Conservation (phyloP, 1,139 yeast genomes). For the Taphrina populina region DNA sequence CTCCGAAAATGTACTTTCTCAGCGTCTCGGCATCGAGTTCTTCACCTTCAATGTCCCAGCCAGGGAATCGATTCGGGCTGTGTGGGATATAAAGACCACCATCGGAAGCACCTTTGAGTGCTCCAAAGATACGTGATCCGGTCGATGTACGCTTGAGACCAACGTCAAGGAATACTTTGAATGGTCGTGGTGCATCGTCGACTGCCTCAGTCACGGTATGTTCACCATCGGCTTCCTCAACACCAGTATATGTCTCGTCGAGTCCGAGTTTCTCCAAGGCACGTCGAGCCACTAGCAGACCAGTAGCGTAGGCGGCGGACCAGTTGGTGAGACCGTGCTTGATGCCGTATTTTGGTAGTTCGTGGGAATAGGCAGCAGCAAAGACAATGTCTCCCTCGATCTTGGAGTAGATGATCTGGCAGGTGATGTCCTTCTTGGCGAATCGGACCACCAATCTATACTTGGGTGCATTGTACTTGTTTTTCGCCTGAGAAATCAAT, state of each 20-base stretch:
- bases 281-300: slow-evolving; percentile 99
- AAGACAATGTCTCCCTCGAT: slow-evolving; percentile 95
- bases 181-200: slow-evolving; percentile 99
- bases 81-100: slow-evolving; percentile 99
- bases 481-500: slow-evolving; percentile 99
- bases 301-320: slow-evolving; percentile 99
- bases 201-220: slow-evolving; percentile 88
- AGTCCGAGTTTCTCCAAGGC: slow-evolving; percentile 96
- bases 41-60: slow-evolving; percentile 98
- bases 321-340: slow-evolving; percentile 99
- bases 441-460: slow-evolving; percentile 99
- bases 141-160: slow-evolving; percentile 99
- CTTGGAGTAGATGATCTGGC: slow-evolving; percentile 95
- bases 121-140: slow-evolving; percentile 99
- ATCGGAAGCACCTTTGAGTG: slow-evolving; percentile 99
- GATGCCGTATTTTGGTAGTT: slow-evolving; percentile 97
- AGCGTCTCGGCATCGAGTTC: slow-evolving; percentile 96
- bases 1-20: slow-evolving; percentile 99
- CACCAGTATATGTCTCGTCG: slow-evolving; percentile 98
- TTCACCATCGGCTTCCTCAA: slow-evolving; percentile 99
- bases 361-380: slow-evolving; percentile 98
- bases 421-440: slow-evolving; percentile 99
- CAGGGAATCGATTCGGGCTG: slow-evolving; percentile 99
- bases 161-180: slow-evolving; percentile 98
- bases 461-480: slow-evolving; percentile 99